phyloP scores from a whole-genome alignment of 495 filamentous ascomycete species.

The Xylaria bambusicola region DNA sequence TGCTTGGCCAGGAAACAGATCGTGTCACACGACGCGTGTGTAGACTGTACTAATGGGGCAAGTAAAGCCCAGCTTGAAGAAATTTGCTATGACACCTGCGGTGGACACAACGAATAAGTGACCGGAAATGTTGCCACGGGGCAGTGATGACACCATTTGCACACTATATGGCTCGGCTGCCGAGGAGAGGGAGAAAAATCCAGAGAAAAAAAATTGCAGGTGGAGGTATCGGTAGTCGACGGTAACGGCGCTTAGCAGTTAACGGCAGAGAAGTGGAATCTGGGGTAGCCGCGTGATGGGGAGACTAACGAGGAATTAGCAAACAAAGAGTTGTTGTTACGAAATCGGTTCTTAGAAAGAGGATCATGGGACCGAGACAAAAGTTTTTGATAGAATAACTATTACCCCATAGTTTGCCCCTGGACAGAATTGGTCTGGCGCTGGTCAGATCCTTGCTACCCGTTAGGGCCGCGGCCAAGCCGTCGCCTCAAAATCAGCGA shows the following conservation, averaged over 20 bases:
- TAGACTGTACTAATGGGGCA: slow-evolving; percentile 10
- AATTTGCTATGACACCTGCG: slow-evolving; percentile 17
- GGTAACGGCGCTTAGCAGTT: slow-evolving; percentile 26
- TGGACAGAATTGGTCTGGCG: background rate
- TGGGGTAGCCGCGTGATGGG: slow-evolving; percentile 36
- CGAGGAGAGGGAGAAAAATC: background rate
- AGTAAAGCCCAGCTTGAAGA: slow-evolving; percentile 9
- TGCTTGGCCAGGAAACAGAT: slow-evolving; percentile 17
- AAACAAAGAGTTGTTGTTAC: slow-evolving; percentile 30
- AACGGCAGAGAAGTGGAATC: slow-evolving; percentile 34
- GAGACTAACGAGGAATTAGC: slow-evolving; percentile 27
- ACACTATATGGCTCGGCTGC: background rate
- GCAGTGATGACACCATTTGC: background rate
- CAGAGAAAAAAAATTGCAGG: background rate
- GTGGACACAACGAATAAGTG: background rate
- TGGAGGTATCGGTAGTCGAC: background rate
- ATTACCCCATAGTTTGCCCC: slow-evolving; percentile 43
- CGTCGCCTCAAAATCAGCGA: background rate
- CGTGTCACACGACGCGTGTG: slow-evolving; percentile 26
- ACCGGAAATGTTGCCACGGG: background rate
- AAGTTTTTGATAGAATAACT: slow-evolving; percentile 35
- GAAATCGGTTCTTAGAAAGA: slow-evolving; percentile 30
- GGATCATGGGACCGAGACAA: slow-evolving; percentile 35
- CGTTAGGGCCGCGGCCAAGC: background rate
- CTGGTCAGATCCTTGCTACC: background rate